phyloP scores from a whole-genome alignment of 306 rosid species.

The Vachellia collinsii region DNA sequence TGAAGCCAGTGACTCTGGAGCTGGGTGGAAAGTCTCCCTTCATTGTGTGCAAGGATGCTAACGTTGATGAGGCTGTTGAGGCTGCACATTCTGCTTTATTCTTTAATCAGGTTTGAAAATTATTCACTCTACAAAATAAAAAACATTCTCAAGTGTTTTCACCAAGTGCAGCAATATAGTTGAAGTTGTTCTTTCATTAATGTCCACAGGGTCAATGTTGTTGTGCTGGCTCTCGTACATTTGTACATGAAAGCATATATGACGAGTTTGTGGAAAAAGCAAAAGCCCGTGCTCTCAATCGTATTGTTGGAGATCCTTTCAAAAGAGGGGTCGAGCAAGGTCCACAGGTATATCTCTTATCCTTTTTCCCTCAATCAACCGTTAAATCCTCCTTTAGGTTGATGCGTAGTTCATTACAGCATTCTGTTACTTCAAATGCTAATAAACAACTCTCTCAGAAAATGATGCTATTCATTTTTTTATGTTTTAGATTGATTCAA shows the following conservation, averaged over 20 bases:
- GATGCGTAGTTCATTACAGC: not conserved
- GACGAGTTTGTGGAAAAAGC: conserved; percentile 76
- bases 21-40: conserved; percentile 85
- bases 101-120: conserved; percentile 68
- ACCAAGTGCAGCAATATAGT: not conserved
- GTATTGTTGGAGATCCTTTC: conserved; percentile 81
- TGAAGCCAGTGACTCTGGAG: conserved; percentile 77
- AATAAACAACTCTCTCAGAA: not conserved
- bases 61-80: conserved; percentile 77
- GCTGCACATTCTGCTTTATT: conserved; percentile 70
- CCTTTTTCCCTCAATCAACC: not conserved
- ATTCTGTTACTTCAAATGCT: conserved; percentile 11
- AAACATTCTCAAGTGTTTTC: conserved; percentile 3
- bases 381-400: not conserved
- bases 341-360: conserved; percentile 70
- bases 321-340: conserved; percentile 78
- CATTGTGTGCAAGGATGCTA: conserved; percentile 80
- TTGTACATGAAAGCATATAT: conserved; percentile 73
- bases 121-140: not conserved
- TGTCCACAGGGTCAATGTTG: conserved; percentile 79
- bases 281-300: conserved; percentile 58
- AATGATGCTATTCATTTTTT: conserved; percentile 6
- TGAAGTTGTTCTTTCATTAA: conserved; percentile 14
- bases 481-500: conserved; percentile 53
- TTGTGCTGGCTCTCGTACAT: conserved; percentile 84